Evolutionary conservation across 129 eudicot species (phyloP), one percentile per base, ranked within the genome.

Genomic region (Chrysanthemum lavandulifolium): DNA sequence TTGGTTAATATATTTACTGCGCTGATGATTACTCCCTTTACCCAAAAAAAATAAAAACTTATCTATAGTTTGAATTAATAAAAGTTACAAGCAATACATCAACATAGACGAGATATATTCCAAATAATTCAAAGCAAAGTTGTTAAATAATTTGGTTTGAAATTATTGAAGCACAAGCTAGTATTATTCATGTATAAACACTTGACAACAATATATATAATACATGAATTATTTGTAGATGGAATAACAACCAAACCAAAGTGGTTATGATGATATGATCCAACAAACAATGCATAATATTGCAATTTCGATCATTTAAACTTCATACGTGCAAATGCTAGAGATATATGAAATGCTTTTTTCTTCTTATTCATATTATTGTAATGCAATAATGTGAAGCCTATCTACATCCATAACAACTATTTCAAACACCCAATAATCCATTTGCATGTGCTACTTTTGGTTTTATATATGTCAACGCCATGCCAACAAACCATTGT

Each of bases 381-480:
- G 23, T 10, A 10, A 6, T 23, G 14, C 2, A 73, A 67, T 60
- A 76, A 75, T 67, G 68, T 56, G 74, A 62, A 63, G 63, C 58
- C 54, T 73, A 62, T 73, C 77, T 49, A 61, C 51, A 14, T 50
- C 61, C 61, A 0, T 27, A 50, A 25, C 61, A 50, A 49, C 55
- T 49, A 61, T 10, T 61, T 73, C 50, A 29, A 76, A 57, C 67
- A 25, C 33, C 68, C 51, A 76, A 67, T 67, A 68, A 76, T 76
- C 57, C 71, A 76, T 25, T 56, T 67, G 68, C 79, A 76, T 67
- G 80, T 76, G 74, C 73, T 74, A 31, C 2, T 56, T 56, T 75
- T 75, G 73, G 79, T 56, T 43, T 45, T 75, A 75, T 55, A 47
- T 55, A 75, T 75, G 67, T 75, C 73, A 75, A 75, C 71, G 72